A percentile compares a stretch with the other conserved stretches of the same genome.
Conservation (phyloP, 345 rosid genomes). For the Gossypium herbaceum region DNA sequence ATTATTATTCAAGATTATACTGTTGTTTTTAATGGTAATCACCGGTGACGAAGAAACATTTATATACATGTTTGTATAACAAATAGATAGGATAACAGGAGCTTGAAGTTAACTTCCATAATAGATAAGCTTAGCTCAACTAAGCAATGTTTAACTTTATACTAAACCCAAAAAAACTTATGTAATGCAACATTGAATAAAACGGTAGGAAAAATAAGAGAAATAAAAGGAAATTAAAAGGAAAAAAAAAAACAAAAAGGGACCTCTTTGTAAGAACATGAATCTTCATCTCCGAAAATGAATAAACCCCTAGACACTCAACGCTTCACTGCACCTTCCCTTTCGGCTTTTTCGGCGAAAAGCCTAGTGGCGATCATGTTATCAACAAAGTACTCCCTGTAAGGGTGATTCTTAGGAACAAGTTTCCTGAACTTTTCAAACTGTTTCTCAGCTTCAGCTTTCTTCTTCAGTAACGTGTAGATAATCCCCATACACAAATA, state of each 20-base stretch:
- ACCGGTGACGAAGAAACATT: neutral
- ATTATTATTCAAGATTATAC: neutral
- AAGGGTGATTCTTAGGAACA: constrained; percentile 84
- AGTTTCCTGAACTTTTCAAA: constrained; percentile 77
- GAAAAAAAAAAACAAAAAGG: neutral
- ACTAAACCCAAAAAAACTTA: neutral
- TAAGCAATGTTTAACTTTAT: neutral
- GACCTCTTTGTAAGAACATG: constrained; percentile 14
- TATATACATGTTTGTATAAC: neutral
- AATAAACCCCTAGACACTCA: constrained; percentile 20
- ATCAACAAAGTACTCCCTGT: constrained; percentile 69
- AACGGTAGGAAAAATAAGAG: neutral
- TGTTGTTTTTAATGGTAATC: neutral
- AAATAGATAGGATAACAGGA: neutral
- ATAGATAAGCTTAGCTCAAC: neutral
- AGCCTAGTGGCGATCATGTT: constrained; percentile 68
- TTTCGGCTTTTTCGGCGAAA: constrained; percentile 52
- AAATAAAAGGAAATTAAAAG: neutral
- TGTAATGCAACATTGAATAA: neutral
- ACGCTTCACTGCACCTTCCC: constrained; percentile 39
- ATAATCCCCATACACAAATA: constrained; percentile 86
- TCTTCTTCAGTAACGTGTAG: constrained; percentile 67
- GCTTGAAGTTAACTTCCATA: neutral
- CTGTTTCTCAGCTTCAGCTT: constrained; percentile 76
- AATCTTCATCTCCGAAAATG: constrained; percentile 12